Base-by-base conservation (phyloP, 768 basidiomycete genomes). In the Inosperma sp. region DNA sequence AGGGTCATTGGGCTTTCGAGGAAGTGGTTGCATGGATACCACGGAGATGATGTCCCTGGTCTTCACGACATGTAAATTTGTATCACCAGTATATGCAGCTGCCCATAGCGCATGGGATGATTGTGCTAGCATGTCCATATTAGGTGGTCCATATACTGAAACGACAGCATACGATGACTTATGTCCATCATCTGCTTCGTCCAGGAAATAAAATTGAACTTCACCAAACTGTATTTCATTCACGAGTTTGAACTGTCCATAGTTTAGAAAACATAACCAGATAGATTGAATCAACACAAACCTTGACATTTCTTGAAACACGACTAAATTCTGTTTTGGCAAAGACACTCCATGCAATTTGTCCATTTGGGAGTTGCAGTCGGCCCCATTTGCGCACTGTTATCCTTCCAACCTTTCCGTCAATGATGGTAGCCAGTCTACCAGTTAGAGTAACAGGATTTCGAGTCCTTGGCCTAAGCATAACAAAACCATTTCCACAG, bases 401-500 rank as follows among this genome's bases (percentile, higher is more conserved):
- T 9, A 22, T 34, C 51, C 22, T 27, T n/a, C n/a, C n/a, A 40
- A 29, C 29, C 40, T 37, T 29, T 33, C 10, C 27, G 31, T 31
- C 4, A 17, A 40, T 23, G n/a, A 23, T 23, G 25, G 39, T 40
- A 17, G 39, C 39, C 39, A 22, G 39, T 23, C 21, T 23, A 12
- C 39, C 39, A 40, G 21, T 17, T 23, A 40, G 39, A 23, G 39
- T 16, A 5, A 29, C 10, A 22, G 39, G 13, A 33, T 19, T 22
- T 40, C 39, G 39, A 69, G 55, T 0, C 62, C 59, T 1, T 57
- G 56, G 25, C 7, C 4, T 14, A 21, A 9, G 62, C 47, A 7
- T 60, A 59, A 47, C 48, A 59, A 71, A 66, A 12, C 65, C 45
- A 9, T 53, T 30, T 29, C 75, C 53, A 8, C 71, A 48, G n/a